Base-by-base conservation (phyloP, 2,329 filamentous ascomycete species). In the Talaromyces sp. region DNA sequence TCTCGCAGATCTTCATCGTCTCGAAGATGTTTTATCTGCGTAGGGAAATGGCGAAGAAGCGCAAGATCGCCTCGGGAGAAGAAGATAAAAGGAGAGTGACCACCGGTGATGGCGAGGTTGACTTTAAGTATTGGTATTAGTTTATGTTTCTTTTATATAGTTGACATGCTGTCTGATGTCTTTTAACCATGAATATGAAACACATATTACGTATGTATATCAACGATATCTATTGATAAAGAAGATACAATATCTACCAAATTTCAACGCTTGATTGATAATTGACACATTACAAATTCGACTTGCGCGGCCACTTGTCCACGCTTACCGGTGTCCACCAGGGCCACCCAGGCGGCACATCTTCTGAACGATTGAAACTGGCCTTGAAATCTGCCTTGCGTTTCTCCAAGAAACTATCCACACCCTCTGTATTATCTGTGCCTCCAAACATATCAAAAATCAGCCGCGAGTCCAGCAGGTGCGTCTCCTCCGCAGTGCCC, bases 381-480 rank as follows among this genome's bases (percentile, higher is more conserved):
- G 79, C 86, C 48, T 74, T 76, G 65, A 89, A 88, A n/a, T 80
- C 75, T 1, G 85, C 82, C 41, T 77, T 74, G 57, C 86, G 76
- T 77, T 89, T 89, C 73, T 88, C 76, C 70, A 88, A 67, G 70
- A 89, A 89, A 50, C 84, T 84, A 59, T 78, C 68, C 12, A 88
- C 81, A 3, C 86, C 87, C 69, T 89, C 87, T 24, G 79, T 78
- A 53, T 85, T 83, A 66, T 89, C 87, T 61, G 78, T 81, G 3
- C 24, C 27, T 3, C 68, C 73, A 66, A 78, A 77, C 61, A 76
- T 65, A 53, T 74, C 72, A 57, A 69, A 72, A n/a, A 78, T 73
- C 32, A 77, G 58, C 21, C 65, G 66, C 7, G 75, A 77, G 63
- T 92, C 89, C 31, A 92, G 74, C 64, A 91, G 72, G 76, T 91